Conservation (phyloP, 768 basidiomycete species). For the Hydnomerulius pinastri region DNA sequence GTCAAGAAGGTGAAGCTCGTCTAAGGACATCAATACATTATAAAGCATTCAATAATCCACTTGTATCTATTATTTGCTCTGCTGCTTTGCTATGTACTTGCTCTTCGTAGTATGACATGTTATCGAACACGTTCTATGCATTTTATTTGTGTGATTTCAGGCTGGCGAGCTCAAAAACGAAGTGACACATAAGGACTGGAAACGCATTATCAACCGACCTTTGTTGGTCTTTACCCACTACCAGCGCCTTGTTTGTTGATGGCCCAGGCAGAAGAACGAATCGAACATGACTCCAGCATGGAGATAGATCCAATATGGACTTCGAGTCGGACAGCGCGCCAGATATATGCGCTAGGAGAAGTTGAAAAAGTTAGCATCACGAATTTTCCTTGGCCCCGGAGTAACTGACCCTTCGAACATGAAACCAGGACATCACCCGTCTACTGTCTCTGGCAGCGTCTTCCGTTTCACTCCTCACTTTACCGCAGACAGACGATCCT, state of each 20-base stretch:
- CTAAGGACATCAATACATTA: conserved; percentile 39
- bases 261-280: conserved; percentile 22
- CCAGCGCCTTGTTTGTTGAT: conserved; percentile 7
- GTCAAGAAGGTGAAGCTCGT: conserved; percentile 67
- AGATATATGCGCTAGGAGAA: conserved; percentile 77
- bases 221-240: background rate
- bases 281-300: conserved; percentile 13
- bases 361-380: conserved; percentile 66
- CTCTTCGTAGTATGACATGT: conserved; percentile 3
- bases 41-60: conserved; percentile 27
- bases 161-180: no score
- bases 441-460: conserved; percentile 76
- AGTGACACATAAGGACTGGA: no score
- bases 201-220: no score
- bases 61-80: conserved; percentile 31
- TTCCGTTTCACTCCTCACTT: conserved; percentile 73
- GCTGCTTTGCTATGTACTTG: conserved; percentile 32
- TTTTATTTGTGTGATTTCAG: no score
- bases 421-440: conserved; percentile 70
- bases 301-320: conserved; percentile 81
- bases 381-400: background rate
- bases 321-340: conserved; percentile 76
- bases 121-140: background rate
- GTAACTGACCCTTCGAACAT: background rate
- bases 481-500: conserved; percentile 79